These are phyloP conservation scores for Malassezia globosa DNA, from an alignment of 1,284 basidiomycete genomes.

Conservation along the genomic window DNA sequence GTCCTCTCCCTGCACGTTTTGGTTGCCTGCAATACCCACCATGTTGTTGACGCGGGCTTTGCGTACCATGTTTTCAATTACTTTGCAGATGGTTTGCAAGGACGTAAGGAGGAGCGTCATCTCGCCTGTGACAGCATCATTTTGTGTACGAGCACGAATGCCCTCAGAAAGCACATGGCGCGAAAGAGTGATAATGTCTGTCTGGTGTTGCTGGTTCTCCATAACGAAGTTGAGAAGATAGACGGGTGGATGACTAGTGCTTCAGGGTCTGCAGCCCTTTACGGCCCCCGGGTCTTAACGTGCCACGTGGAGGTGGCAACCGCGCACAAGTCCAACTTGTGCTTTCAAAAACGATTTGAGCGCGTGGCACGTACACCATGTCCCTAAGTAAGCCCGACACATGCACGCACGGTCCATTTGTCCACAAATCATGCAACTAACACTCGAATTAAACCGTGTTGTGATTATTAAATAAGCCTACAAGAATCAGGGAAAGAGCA, in stretches of 20 bases:
- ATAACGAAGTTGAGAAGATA: not conserved
- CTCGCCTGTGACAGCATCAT: conserved; percentile 57
- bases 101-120: conserved; percentile 85
- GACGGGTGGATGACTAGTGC: not conserved
- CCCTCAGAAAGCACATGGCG: conserved; percentile 44
- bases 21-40: conserved; percentile 90
- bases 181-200: conserved; percentile 45
- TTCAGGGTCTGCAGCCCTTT: not conserved
- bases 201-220: conserved; percentile 29
- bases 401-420: too few species aligned
- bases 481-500: too few species aligned
- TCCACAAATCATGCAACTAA: too few species aligned
- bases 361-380: too few species aligned
- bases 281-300: not conserved
- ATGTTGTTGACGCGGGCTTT: conserved; percentile 95
- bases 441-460: too few species aligned
- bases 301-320: too few species aligned
- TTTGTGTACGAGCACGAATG: conserved; percentile 16
- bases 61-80: conserved; percentile 95
- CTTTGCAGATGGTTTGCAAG: conserved; percentile 71
- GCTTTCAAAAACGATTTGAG: too few species aligned
- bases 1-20: conserved; percentile 94
- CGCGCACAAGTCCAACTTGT: too few species aligned
- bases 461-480: too few species aligned
- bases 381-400: too few species aligned